Base-by-base conservation (phyloP, 768 basidiomycete species). In the Lactifluus subvellereus region DNA sequence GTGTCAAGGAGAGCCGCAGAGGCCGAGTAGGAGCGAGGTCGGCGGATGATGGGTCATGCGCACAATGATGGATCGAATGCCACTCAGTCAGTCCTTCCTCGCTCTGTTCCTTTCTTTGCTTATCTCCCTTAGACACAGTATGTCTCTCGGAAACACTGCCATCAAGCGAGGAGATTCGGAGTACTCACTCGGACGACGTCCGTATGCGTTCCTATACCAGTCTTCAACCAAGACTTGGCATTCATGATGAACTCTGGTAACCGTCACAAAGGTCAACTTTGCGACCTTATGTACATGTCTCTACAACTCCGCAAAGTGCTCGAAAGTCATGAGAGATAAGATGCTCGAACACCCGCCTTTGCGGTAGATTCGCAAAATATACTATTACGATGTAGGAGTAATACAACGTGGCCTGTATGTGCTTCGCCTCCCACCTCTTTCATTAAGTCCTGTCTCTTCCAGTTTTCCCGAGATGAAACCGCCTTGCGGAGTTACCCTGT, bases 381-480 rank as follows among this genome's bases (percentile, higher is more conserved):
- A 32, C 78, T 94, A 38, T 94, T 57, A 91, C 91, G 56, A 96
- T 71, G 88, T 94, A 52, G 93, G 93, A n/a, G n/a, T n/a, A 95
- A 94, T 71, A 95, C 94, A 43, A 94, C 93, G 37, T 94, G 84
- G 91, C 91, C 56, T 87, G 85, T 89, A 75, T 77, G 85, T 73
- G 64, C 59, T 64, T n/a, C n/a, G n/a, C n/a, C n/a, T n/a, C 42
- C 48, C 27, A 40, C 56, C 57, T 20, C 49, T 56, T 56, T 66
- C 61, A 61, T 60, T 59, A 58, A 52, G 48, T 48, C 22, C 40
- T 42, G 43, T 59, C 66, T 56, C 59, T 68, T 57, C 47, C 71
- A 92, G 90, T 94, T 77, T 92, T 72, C 91, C 91, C 60, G 91
- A 93, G 78, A 94, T 94, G 92, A 89, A 74, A 94, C 93, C 6